Evolutionary conservation across 805 yeast genomes (phyloP), one percentile per base, ranked within the genome.

Genomic region (Metschnikowia arizonensis): DNA sequence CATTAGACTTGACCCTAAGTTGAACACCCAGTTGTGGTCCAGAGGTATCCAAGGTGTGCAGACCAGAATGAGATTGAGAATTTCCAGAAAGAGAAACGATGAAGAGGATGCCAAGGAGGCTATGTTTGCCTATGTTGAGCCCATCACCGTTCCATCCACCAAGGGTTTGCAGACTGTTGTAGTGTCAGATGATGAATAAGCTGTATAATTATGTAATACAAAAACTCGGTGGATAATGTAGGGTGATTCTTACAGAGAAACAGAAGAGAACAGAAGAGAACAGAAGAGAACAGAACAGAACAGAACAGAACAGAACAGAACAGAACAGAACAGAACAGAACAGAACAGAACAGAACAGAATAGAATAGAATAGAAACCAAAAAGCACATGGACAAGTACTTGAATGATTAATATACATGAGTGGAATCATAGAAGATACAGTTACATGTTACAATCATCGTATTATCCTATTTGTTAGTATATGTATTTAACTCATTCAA

Each of bases 11-110:
- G 98, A 93, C 79, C 98, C 99, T 72, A 88, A 83, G 78, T 82
- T 93, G 77, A 93, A 93, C 87, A 93, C 90, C 77, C 95, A 85
- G 71, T 82, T 93, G 80, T 93, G 99, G 99, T 85, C 88, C 78
- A 90, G 96, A 82, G 99, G 99, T 82, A 84, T 93, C 79, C 89
- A 90, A 83, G 97, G 97, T 81, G 95, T 88, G 69, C 96, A 96
- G 74, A 80, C 78, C 88, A 90, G 97, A 84, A 73, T 93, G 77
- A 90, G 99, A 82, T 82, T 93, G 74, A 90, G 97, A 82, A 90
- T 93, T 79, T 89, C 98, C 57, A 86, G 96, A 85, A 93, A 85
- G 90, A 88, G 98, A 83, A 93, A 93, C 82, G 97, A 93, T 77
- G 99, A 93, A 82, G 99, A 93, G 82, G 91, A 88, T 73, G 97